phyloP scores from a whole-genome alignment of 345 rosid genomes.

The Mangifera indica region DNA sequence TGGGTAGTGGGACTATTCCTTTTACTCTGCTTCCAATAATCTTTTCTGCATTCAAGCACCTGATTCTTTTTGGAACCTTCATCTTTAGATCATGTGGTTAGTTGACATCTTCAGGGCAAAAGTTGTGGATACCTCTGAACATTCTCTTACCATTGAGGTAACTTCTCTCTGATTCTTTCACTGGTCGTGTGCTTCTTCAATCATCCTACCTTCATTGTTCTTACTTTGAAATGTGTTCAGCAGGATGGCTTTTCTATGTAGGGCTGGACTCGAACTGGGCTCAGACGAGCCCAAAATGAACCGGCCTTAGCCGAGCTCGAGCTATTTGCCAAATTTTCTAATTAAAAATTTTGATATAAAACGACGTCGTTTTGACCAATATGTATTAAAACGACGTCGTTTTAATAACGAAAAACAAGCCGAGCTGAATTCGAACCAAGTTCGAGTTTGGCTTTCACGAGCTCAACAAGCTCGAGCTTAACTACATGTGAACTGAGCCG shows the following conservation, averaged over 20 bases:
- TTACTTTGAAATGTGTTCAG: neutral
- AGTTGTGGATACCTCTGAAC: conserved; percentile 78
- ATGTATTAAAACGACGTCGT: too few relatives aligned
- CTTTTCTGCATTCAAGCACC: neutral
- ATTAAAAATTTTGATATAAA: too few relatives aligned
- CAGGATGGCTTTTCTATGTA: neutral
- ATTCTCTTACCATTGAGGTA: conserved; percentile 80
- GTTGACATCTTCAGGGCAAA: conserved; percentile 86
- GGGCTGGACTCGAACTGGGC: too few relatives aligned
- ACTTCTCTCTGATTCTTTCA: conserved; percentile 2
- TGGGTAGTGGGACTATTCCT: neutral
- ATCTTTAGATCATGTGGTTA: conserved; percentile 83
- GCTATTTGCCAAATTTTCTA: too few relatives aligned
- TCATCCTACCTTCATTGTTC: neutral
- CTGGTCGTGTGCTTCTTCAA: neutral
- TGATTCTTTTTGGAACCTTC: conserved; percentile 20
- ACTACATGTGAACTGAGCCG: too few relatives aligned
- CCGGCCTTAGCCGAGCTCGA: too few relatives aligned
- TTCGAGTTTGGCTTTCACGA: too few relatives aligned
- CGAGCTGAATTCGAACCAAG: too few relatives aligned
- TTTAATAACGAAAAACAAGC: too few relatives aligned
- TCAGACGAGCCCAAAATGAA: too few relatives aligned
- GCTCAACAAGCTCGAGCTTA: too few relatives aligned
- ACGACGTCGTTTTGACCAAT: too few relatives aligned
- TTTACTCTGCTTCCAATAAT: neutral